Evolutionary conservation across 2,329 filamentous ascomycete species (phyloP).

Genomic region (Trichophyton simii): DNA sequence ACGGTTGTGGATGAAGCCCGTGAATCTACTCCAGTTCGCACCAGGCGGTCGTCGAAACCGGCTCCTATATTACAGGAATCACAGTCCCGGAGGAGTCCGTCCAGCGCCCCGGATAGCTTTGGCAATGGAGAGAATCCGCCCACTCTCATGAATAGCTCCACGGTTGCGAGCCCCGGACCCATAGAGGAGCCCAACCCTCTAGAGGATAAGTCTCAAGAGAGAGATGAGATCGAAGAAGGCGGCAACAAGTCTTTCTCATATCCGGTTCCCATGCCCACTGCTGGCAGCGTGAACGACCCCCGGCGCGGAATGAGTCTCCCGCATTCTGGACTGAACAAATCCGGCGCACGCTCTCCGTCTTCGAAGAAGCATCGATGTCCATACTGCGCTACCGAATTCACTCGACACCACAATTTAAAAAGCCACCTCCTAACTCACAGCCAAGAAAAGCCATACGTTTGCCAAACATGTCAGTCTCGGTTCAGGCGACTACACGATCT

Average conservation of each 20-base stretch:
- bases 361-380: conserved; percentile 81
- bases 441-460: conserved; percentile 95
- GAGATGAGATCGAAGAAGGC: conserved; percentile 26
- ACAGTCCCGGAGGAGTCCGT: conserved; percentile 16
- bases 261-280: conserved; percentile 42
- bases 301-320: conserved; percentile 49
- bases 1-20: conserved; percentile 20
- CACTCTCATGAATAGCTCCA: conserved; percentile 40
- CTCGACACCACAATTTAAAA: conserved; percentile 92
- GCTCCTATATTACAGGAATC: conserved; percentile 26
- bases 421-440: conserved; percentile 94
- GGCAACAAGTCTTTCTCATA: conserved; percentile 51
- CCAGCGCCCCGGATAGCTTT: conserved; percentile 27
- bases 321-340: conserved; percentile 42
- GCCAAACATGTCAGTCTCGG: conserved; percentile 80
- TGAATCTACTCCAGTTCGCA: conserved; percentile 17
- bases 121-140: conserved; percentile 40
- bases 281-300: conserved; percentile 37
- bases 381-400: conserved; percentile 94
- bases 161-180: conserved; percentile 36
- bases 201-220: conserved; percentile 30
- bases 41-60: conserved; percentile 29
- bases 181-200: conserved; percentile 34
- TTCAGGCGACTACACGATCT: conserved; percentile 89
- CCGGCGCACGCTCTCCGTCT: conserved; percentile 55